Evolutionary conservation across 2,329 filamentous ascomycete species (phyloP), one percentile per base, ranked within the genome.

Genomic region (Fusarium pseudonygamai): DNA sequence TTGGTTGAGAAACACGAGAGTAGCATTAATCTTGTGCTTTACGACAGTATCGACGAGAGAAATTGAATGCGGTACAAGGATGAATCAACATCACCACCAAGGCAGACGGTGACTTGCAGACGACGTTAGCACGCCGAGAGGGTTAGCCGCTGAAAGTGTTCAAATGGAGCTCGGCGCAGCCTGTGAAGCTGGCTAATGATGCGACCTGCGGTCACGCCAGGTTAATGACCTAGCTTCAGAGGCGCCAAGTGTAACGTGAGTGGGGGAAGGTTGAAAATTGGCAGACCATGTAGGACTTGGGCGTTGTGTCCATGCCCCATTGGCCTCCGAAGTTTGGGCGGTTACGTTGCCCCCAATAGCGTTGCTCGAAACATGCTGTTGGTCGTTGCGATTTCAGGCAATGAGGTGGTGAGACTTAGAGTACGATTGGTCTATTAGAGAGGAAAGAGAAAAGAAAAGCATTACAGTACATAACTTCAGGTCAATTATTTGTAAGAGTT

Each of bases 401-500:
- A 49, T 6, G 28, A 18, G 46, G 15, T 49, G 28, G 46, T n/a
- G 22, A 13, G 15, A 32, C 28, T 32, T 2, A 5, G 3, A 49
- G 11, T 6, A 7, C n/a, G 22, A 49, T 32, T 32, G 26, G 46
- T 7, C 46, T n/a, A 10, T 18, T 7, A n/a, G 46, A 18, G 46
- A 32, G 46, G 22, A 5, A 49, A 49, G 46, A 49, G 46, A 49
- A 32, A 49, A 49, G 46, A 32, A 32, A 15, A 22, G 9, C 7
- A 32, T 13, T 4, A 11, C 22, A n/a, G 3, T 18, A 0, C 15
- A n/a, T 7, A 32, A 11, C 13, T 16, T 30, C 4, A 22, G 20
- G 10, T 18, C 14, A 30, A n/a, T 30, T 5, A 30, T 13, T 15
- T 1, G 9, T 20, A 3, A 30, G 14, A 1, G 18, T n/a, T 13